Conservation (phyloP, 2,329 filamentous ascomycete species). For the Canariomyces notabilis region DNA sequence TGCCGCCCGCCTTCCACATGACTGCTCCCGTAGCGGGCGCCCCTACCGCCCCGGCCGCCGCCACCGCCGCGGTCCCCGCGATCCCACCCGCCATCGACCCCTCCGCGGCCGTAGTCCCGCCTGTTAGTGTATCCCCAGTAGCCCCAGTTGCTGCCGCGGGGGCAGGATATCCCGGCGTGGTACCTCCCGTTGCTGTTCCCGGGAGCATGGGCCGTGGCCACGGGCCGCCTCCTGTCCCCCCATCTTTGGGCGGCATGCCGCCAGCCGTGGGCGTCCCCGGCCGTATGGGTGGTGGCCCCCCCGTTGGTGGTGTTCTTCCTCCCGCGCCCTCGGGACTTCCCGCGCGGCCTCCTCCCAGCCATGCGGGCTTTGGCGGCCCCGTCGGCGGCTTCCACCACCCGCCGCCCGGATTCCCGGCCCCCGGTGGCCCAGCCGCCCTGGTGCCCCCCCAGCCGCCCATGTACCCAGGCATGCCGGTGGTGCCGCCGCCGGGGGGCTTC, state of each 20-base stretch:
- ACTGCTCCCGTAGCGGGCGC: slow-evolving; percentile 25
- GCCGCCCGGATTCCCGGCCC: slow-evolving; percentile 35
- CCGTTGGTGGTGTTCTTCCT: no score
- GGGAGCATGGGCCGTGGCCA: slow-evolving; percentile 20
- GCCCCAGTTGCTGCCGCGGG: slow-evolving; percentile 11
- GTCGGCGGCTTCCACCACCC: slow-evolving; percentile 42
- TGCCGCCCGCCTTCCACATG: slow-evolving; percentile 68
- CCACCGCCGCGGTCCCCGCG: no score
- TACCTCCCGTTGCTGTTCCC: slow-evolving; percentile 24
- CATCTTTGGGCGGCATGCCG: slow-evolving; percentile 17
- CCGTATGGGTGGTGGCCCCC: slow-evolving; percentile 18
- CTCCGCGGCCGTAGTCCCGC: slow-evolving; percentile 16
- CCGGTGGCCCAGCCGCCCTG: slow-evolving; percentile 25
- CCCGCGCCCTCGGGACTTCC: slow-evolving; percentile 48
- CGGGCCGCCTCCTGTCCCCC: slow-evolving; percentile 12
- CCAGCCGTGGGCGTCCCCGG: slow-evolving; percentile 22
- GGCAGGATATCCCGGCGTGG: slow-evolving; percentile 17
- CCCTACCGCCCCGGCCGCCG: slow-evolving; percentile 13
- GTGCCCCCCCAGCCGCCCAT: slow-evolving; percentile 23
- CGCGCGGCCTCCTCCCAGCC: slow-evolving; percentile 44
- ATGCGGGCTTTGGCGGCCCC: slow-evolving; percentile 41
- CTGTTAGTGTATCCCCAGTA: slow-evolving; percentile 25
- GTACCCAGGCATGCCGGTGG: slow-evolving; percentile 18
- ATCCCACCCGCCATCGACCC: slow-evolving; percentile 15
- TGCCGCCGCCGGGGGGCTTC: slow-evolving; percentile 21